Conservation (phyloP, 176 grass and related monocot genomes). For the Otatea glauca region DNA sequence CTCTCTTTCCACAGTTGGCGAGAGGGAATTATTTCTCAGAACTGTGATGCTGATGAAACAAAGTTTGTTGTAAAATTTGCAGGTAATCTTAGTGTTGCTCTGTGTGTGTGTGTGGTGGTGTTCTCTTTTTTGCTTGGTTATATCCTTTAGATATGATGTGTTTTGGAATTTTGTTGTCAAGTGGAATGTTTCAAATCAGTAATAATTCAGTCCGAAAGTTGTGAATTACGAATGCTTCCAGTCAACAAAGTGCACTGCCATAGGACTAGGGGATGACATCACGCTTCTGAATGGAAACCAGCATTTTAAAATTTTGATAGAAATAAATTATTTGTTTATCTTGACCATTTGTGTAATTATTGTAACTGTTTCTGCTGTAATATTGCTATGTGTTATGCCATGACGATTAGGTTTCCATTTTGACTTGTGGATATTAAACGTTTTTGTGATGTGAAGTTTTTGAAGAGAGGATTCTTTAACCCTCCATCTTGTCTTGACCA, state of each 20-base stretch:
- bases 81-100: conserved; percentile 51
- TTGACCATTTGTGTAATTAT: conserved; percentile 8
- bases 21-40: conserved; percentile 80
- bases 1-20: conserved; percentile 74
- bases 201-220: conserved; percentile 1
- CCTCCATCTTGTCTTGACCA: conserved; percentile 12
- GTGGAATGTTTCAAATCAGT: background rate
- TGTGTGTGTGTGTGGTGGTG: background rate
- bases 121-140: conserved; percentile 13
- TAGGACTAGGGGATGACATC: background rate
- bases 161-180: background rate
- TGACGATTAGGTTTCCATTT: conserved; percentile 14
- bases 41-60: conserved; percentile 57
- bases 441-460: background rate
- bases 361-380: background rate
- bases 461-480: conserved; percentile 22
- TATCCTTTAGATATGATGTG: background rate
- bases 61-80: conserved; percentile 74
- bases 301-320: conserved; percentile 1
- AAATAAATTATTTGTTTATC: background rate
- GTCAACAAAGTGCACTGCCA: background rate
- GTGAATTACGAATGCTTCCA: background rate
- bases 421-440: conserved; percentile 11
- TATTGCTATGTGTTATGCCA: background rate
- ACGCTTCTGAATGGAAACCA: conserved; percentile 21